These are phyloP conservation scores for Colletotrichum endophyticum DNA, from an alignment of 2,329 filamentous ascomycete species.

Conservation along the genomic window DNA sequence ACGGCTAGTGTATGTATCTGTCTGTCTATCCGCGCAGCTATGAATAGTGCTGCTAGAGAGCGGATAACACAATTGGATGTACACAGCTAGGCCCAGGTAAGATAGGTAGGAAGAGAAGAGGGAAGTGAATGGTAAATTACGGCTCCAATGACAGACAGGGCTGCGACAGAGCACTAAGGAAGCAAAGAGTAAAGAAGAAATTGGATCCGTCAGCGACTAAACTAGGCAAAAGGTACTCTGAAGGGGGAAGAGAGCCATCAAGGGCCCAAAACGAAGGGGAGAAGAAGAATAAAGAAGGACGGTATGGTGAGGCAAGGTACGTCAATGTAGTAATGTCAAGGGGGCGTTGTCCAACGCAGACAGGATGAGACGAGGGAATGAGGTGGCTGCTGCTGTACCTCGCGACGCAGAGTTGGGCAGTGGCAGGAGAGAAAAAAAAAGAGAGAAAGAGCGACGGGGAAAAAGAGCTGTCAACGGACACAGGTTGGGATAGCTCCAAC, in stretches of 20 bases:
- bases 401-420: neutral
- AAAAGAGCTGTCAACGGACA: neutral
- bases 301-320: neutral
- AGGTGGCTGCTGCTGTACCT: neutral
- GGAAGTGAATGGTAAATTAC: neutral
- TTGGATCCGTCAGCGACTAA: neutral
- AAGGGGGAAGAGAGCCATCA: neutral
- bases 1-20: neutral
- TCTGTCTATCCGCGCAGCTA: neutral
- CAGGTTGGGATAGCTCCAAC: neutral
- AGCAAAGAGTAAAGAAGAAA: conserved; percentile 1
- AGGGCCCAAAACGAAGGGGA: neutral
- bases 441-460: neutral
- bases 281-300: neutral
- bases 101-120: neutral
- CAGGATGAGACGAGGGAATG: neutral
- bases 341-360: neutral
- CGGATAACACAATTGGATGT: neutral
- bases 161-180: neutral
- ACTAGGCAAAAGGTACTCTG: neutral
- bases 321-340: neutral
- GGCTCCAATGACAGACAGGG: neutral
- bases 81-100: neutral
- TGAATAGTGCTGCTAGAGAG: neutral
- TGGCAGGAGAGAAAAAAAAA: neutral